phyloP scores from a whole-genome alignment of 768 basidiomycete genomes.

The Termitomyces bulborhizus region DNA sequence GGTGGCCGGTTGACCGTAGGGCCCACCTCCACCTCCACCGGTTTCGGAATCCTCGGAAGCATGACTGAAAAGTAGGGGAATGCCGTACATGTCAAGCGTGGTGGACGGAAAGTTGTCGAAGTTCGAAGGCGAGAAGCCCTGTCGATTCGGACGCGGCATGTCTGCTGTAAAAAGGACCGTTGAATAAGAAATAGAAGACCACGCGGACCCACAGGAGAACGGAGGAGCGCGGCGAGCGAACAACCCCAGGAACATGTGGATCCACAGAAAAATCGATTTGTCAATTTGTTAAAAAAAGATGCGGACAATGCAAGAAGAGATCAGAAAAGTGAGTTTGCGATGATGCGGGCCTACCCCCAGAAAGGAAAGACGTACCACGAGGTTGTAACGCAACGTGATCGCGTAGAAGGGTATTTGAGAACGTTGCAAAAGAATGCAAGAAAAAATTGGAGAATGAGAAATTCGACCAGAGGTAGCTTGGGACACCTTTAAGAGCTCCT shows the following conservation, averaged over 20 bases:
- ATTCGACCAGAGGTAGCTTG: neutral
- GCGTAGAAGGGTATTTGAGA: conserved; percentile 3
- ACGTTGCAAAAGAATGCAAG: neutral
- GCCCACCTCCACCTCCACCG: conserved; percentile 11
- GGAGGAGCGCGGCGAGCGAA: neutral
- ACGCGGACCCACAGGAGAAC: conserved; percentile 13
- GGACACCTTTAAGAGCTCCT: conserved; percentile 9
- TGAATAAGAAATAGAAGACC: conserved; percentile 1
- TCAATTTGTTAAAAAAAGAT: neutral
- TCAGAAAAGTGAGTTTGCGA: conserved; percentile 8
- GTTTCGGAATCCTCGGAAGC: conserved; percentile 14
- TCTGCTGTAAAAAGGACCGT: conserved; percentile 9
- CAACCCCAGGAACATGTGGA: conserved; percentile 10
- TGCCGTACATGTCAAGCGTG: conserved; percentile 6
- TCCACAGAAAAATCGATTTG: neutral
- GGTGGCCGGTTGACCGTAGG: conserved; percentile 7
- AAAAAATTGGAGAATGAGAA: neutral
- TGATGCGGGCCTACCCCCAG: conserved; percentile 2
- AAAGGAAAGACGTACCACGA: conserved; percentile 15
- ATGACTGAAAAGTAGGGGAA: conserved; percentile 13
- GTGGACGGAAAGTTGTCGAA: neutral
- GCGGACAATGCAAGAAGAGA: conserved; percentile 7
- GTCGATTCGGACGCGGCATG: conserved; percentile 11
- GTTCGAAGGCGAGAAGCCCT: conserved; percentile 6
- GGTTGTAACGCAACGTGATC: conserved; percentile 15